Base-by-base conservation (phyloP, 768 basidiomycete species). In the Rhizopogon vesiculosus region DNA sequence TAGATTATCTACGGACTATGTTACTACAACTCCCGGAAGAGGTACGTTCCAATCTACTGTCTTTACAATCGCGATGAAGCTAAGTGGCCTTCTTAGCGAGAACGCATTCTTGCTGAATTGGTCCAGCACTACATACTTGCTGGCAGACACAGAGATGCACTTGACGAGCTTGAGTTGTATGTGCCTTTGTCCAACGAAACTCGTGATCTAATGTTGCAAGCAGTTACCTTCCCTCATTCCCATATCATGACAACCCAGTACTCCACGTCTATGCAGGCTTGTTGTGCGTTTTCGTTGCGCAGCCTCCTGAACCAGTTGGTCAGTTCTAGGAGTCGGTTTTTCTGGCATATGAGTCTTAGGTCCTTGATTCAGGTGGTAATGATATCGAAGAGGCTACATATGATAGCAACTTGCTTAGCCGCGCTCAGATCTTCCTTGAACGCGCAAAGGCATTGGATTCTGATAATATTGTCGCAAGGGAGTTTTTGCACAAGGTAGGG, bases 81-180 rank as follows among this genome's bases (percentile, higher is more conserved):
- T 38, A 25, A 8, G 16, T 25, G 33, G 18, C 45, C 9, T 7
- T 42, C 33, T 25, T 62, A 96, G 93, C 83, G 82, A 62, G 87
- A 91, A 69, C 59, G 70, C 25, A 84, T 96, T 42, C 74, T 97
- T 9, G 82, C 83, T 61, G 92, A 95, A 64, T 71, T 95, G 3
- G 73, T 89, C 9, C 76, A 93, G 25, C 76, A 82, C 33, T 74
- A 93, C 19, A 82, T 93, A 54, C 61, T 79, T 18, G 67, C 76
- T 18, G 78, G 75, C 5, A 78, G 77, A 63, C 76, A 88, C 62
- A 76, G 78, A 54, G 83, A 86, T 52, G 94, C 93, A 1, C 72
- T 93, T 53, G 88, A 92, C 57, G 91, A 97, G 66, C 73, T 96
- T 12, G 91, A 94, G 65, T 77, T 94, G 91, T 93, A 71, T 60